phyloP scores from a whole-genome alignment of 129 eudicot genomes.

The Helichrysum umbraculigerum region DNA sequence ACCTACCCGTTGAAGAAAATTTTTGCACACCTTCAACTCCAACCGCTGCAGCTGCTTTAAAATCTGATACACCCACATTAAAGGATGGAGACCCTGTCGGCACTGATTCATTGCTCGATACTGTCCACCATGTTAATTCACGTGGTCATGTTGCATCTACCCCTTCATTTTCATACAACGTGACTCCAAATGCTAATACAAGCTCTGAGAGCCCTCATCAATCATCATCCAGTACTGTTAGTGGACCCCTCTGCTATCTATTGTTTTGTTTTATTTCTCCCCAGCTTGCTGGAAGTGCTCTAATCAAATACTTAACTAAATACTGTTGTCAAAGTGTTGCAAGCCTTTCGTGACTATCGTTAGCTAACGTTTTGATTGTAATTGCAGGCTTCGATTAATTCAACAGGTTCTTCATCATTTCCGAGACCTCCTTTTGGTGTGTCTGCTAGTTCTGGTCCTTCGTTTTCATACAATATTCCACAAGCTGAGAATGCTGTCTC shows the following conservation, averaged over 20 bases:
- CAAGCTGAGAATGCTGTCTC: slow-evolving; percentile 28
- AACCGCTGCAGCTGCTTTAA: slow-evolving; percentile 26
- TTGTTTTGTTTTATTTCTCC: neutral
- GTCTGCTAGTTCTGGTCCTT: slow-evolving; percentile 37
- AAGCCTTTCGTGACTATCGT: slow-evolving; percentile 1
- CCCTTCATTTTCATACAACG: slow-evolving; percentile 45
- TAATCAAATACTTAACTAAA: neutral
- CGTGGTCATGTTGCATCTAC: slow-evolving; percentile 34
- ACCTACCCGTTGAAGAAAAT: slow-evolving; percentile 31
- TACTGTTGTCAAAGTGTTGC: slow-evolving; percentile 4
- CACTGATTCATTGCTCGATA: slow-evolving; percentile 24
- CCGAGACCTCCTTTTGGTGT: slow-evolving; percentile 38
- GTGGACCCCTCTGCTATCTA: slow-evolving; percentile 31
- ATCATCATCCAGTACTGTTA: slow-evolving; percentile 45
- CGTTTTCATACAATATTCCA: slow-evolving; percentile 54
- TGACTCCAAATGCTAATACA: slow-evolving; percentile 40
- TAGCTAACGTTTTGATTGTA: slow-evolving; percentile 22
- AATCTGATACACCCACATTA: slow-evolving; percentile 17
- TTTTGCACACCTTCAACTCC: slow-evolving; percentile 28
- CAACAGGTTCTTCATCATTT: slow-evolving; percentile 40
- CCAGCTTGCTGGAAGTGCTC: neutral
- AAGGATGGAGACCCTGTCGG: slow-evolving; percentile 26
- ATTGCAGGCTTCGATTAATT: slow-evolving; percentile 40
- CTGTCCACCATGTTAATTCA: slow-evolving; percentile 25
- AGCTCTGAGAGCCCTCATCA: slow-evolving; percentile 49